Conservation (phyloP, 768 basidiomycete genomes). For the Multifurca ochricompacta region DNA sequence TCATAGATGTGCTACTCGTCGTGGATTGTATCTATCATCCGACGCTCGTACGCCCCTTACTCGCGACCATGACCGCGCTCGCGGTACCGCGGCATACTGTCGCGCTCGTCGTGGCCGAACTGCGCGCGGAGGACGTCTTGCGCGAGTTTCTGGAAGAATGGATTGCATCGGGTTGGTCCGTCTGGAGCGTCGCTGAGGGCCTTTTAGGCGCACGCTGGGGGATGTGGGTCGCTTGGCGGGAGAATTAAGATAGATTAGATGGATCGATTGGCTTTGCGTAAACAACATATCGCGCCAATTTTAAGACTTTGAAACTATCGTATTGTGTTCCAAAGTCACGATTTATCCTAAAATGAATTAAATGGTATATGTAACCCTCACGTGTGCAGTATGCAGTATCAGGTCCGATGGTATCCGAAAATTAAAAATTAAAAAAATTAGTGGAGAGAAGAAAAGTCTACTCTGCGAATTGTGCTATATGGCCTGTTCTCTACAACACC, state of each 20-base stretch:
- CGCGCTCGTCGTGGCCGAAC: conserved; percentile 3
- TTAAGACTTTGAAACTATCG: too few species aligned
- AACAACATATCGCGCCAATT: too few species aligned
- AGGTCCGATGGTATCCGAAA: too few species aligned
- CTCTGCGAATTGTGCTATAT: too few species aligned
- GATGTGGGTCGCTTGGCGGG: conserved; percentile 7
- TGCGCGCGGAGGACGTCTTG: conserved; percentile 26
- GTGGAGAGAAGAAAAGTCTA: too few species aligned
- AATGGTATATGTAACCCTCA: too few species aligned
- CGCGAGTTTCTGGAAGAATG: conserved; percentile 27
- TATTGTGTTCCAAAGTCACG: too few species aligned
- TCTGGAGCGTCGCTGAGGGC: conserved; percentile 13
- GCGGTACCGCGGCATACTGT: background rate
- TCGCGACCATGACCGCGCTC: conserved; percentile 4
- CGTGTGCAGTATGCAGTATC: too few species aligned
- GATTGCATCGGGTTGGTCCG: conserved; percentile 18
- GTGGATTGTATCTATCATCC: conserved; percentile 10
- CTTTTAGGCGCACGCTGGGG: conserved; percentile 11
- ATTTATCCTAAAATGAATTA: too few species aligned
- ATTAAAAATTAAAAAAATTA: too few species aligned
- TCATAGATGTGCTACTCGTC: background rate
- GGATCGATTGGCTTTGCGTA: too few species aligned
- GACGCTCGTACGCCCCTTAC: conserved; percentile 1
- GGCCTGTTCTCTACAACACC: background rate
- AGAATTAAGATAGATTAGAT: too few species aligned